A percentile compares a stretch with the other conserved stretches of the same genome.
phyloP scores from a whole-genome alignment of 2,329 filamentous ascomycete genomes.

The Neofusicoccum umdonicola region DNA sequence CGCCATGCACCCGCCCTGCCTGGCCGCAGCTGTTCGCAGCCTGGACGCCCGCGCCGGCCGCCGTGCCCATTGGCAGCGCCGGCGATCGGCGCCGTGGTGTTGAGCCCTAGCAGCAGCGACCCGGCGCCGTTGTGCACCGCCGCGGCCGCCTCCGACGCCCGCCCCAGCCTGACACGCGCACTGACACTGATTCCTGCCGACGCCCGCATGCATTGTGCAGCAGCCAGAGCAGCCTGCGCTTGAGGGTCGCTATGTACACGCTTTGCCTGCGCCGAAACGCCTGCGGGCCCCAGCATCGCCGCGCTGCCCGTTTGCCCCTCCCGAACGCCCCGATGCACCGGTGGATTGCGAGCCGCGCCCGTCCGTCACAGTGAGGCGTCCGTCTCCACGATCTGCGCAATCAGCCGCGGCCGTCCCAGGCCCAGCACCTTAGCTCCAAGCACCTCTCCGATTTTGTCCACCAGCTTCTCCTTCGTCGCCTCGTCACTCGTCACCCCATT shows the following conservation, averaged over 20 bases:
- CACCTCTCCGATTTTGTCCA: slow-evolving; percentile 45
- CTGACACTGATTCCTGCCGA: neutral
- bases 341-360: neutral
- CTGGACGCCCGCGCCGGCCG: neutral
- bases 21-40: neutral
- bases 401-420: slow-evolving; percentile 35
- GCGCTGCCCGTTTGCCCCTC: neutral
- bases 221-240: neutral
- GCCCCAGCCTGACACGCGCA: neutral
- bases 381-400: slow-evolving; percentile 38
- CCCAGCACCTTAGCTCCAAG: slow-evolving; percentile 41
- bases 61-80: neutral
- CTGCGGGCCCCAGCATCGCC: neutral
- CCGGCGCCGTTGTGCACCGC: neutral
- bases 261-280: neutral
- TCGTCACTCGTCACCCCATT: slow-evolving; percentile 44
- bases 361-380: slow-evolving; percentile 17
- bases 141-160: neutral
- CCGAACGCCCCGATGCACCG: neutral
- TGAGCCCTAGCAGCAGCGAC: neutral
- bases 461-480: slow-evolving; percentile 39
- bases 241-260: neutral
- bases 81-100: neutral
- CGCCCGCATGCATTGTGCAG: slow-evolving; percentile 2
- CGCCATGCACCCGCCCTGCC: neutral